Conservation (phyloP, 164 flowering plant genomes). For the Paratinospora sagittata region DNA sequence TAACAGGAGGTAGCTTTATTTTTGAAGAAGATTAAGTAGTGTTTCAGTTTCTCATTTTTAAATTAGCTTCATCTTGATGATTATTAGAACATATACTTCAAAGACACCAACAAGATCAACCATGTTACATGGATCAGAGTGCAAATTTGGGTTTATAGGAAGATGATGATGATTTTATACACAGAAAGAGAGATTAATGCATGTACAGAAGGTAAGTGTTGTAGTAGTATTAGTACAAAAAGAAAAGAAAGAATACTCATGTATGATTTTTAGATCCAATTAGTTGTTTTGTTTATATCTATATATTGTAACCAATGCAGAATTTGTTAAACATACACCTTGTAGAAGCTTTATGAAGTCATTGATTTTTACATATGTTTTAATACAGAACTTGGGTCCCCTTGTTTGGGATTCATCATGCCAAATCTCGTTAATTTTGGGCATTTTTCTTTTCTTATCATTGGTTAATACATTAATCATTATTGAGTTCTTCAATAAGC, state of each 20-base stretch:
- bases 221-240: not conserved
- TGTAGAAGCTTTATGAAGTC: not conserved
- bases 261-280: slow-evolving; percentile 3
- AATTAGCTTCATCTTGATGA: too few relatives aligned
- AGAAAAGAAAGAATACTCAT: not conserved
- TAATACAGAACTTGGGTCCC: not conserved
- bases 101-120: not conserved
- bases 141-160: not conserved
- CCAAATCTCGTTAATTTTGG: not conserved
- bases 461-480: not conserved
- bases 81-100: not conserved
- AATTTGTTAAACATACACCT: not conserved
- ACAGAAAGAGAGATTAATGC: not conserved
- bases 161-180: not conserved
- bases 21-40: not conserved
- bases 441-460: not conserved
- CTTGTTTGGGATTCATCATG: not conserved
- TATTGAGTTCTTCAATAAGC: not conserved
- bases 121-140: not conserved
- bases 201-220: slow-evolving; percentile 8
- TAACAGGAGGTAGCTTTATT: slow-evolving; percentile 30
- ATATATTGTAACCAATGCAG: not conserved
- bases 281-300: not conserved
- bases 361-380: not conserved
- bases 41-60: not conserved